Conservation (phyloP, 306 rosid species). For the Erythrophleum fordii region DNA sequence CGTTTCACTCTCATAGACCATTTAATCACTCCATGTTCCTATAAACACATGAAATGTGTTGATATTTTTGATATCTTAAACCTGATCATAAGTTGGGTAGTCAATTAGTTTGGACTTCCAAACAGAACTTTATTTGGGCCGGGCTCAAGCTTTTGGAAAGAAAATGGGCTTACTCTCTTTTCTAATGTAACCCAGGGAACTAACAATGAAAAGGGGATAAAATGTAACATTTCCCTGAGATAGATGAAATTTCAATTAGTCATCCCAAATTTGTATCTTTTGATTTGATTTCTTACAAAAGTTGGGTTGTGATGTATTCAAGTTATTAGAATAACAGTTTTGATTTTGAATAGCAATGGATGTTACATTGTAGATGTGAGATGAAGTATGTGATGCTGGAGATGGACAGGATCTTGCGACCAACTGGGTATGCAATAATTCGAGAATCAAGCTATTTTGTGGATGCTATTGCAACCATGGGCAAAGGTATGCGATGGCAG, state of each 20-base stretch:
- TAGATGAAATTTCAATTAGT: background rate
- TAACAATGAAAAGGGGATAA: no score
- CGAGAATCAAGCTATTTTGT: slow-evolving; percentile 80
- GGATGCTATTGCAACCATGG: slow-evolving; percentile 71
- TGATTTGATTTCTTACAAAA: background rate
- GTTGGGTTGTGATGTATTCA: no score
- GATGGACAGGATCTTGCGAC: slow-evolving; percentile 93
- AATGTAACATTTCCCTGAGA: background rate
- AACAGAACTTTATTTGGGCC: no score
- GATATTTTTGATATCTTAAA: no score
- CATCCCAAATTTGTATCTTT: background rate
- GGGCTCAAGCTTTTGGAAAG: no score
- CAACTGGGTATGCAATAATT: slow-evolving; percentile 71
- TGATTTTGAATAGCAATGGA: slow-evolving; percentile 3
- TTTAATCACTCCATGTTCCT: background rate
- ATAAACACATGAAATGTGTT: background rate
- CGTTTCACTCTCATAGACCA: background rate
- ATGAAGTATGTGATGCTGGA: slow-evolving; percentile 89
- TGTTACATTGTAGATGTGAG: slow-evolving; percentile 68
- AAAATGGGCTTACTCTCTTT: no score
- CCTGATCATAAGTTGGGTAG: no score
- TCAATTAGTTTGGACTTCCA: no score
- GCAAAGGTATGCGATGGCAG: slow-evolving; percentile 79
- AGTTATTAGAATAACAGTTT: background rate
- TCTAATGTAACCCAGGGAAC: no score